These are phyloP conservation scores for Cutaneotrichosporon sp. DNA, from an alignment of 1,284 basidiomycete genomes.

Conservation along the genomic window DNA sequence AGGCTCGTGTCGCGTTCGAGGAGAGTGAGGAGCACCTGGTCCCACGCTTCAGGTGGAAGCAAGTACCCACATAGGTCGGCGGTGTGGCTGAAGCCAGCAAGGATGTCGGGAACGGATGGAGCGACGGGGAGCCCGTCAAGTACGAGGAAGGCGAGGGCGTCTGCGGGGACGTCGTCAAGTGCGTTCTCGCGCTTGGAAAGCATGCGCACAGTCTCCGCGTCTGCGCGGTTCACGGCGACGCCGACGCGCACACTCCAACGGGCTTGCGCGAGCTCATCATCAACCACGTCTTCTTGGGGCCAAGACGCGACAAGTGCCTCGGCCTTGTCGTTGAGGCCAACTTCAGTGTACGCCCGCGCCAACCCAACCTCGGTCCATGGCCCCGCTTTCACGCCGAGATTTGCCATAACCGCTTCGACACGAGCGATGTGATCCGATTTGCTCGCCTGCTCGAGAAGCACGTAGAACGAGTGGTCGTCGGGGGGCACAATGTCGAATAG, in stretches of 20 bases:
- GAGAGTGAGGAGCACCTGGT: constrained; percentile 19
- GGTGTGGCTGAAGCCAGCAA: constrained; percentile 21
- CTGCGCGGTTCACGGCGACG: neutral
- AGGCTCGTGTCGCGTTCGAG: constrained; percentile 3
- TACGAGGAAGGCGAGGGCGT: constrained; percentile 23
- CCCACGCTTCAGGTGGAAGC: constrained; percentile 26
- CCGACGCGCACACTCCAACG: neutral
- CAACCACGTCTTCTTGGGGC: neutral
- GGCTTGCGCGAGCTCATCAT: constrained; percentile 13
- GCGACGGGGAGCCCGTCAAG: constrained; percentile 9
- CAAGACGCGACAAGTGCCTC: neutral
- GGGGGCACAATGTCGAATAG: constrained; percentile 10
- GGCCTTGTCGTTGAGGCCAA: constrained; percentile 17
- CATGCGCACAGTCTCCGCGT: neutral
- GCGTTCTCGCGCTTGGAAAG: constrained; percentile 15
- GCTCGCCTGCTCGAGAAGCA: neutral
- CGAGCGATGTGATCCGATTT: neutral
- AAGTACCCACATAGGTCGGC: constrained; percentile 16
- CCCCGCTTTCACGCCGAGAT: constrained; percentile 17
- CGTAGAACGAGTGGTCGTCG: constrained; percentile 1
- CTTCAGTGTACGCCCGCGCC: constrained; percentile 21
- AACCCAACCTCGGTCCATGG: constrained; percentile 22
- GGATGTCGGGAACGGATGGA: constrained; percentile 18
- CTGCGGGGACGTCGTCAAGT: constrained; percentile 2
- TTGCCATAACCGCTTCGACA: neutral